Percentiles rank a stretch among this genome's conserved stretches.
These are phyloP conservation scores for Xylaria flabelliformis DNA, from an alignment of 495 filamentous ascomycete species.

Conservation along the genomic window DNA sequence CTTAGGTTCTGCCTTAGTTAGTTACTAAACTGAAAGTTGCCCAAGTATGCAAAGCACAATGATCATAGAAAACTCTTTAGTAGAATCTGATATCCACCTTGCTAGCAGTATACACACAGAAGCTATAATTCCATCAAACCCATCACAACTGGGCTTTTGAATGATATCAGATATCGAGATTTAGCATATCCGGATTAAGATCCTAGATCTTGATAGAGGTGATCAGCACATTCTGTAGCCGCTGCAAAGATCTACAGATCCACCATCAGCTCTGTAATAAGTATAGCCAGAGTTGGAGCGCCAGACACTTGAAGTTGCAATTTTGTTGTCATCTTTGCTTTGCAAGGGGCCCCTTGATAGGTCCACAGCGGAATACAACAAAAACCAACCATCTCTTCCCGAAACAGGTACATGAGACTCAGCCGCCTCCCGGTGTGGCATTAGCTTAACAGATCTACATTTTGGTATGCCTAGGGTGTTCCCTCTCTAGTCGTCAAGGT, in stretches of 20 bases:
- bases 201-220: neutral
- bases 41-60: neutral
- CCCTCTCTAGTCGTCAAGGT: neutral
- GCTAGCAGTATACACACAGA: neutral
- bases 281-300: neutral
- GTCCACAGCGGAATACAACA: conserved; percentile 1
- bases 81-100: neutral
- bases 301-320: conserved; percentile 6
- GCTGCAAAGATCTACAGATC: conserved; percentile 1
- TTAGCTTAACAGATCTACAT: neutral
- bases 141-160: neutral
- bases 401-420: neutral
- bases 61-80: neutral
- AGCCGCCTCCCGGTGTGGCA: neutral
- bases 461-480: neutral
- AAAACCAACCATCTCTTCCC: neutral
- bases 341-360: neutral
- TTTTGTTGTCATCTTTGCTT: conserved; percentile 17
- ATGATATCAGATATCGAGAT: neutral
- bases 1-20: neutral
- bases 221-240: neutral
- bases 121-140: neutral
- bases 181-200: neutral
- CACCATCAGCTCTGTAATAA: conserved; percentile 1
- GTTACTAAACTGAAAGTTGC: neutral